Evolutionary conservation across 2,329 filamentous ascomycete species (phyloP).

Genomic region (Leptographium wingfieldii): DNA sequence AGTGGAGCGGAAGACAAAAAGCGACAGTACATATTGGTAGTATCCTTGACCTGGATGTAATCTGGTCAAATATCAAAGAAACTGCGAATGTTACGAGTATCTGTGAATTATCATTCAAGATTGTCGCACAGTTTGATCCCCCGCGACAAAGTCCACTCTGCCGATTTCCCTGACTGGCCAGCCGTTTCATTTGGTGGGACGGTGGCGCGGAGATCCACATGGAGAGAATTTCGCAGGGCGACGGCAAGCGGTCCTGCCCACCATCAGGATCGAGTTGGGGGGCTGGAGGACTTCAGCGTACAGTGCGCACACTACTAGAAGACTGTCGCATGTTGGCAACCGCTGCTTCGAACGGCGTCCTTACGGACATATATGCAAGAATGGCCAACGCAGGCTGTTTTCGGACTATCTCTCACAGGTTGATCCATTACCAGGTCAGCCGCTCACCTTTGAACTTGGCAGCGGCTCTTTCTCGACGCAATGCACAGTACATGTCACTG

Average conservation of each 20-base stretch:
- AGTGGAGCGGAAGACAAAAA: background rate
- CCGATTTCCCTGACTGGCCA: background rate
- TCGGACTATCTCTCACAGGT: too few species aligned
- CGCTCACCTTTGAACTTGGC: too few species aligned
- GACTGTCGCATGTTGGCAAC: background rate
- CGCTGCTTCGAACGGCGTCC: too few species aligned
- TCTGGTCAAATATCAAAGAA: background rate
- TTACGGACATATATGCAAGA: too few species aligned
- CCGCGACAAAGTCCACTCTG: background rate
- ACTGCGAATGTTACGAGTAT: background rate
- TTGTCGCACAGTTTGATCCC: background rate
- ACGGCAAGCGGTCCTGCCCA: constrained; percentile 14
- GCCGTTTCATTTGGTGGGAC: background rate
- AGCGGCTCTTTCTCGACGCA: too few species aligned
- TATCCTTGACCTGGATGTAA: background rate
- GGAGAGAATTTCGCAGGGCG: constrained; percentile 6
- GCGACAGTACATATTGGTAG: background rate
- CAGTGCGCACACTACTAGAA: background rate
- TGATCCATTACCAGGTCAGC: too few species aligned
- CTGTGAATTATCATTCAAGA: background rate
- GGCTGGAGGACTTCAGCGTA: background rate
- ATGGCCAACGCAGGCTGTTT: too few species aligned
- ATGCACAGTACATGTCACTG: too few species aligned
- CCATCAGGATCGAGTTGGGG: constrained; percentile 5
- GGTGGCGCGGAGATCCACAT: background rate